Conservation (phyloP, 139 green algal genomes). For the Pleodorina starrii region DNA sequence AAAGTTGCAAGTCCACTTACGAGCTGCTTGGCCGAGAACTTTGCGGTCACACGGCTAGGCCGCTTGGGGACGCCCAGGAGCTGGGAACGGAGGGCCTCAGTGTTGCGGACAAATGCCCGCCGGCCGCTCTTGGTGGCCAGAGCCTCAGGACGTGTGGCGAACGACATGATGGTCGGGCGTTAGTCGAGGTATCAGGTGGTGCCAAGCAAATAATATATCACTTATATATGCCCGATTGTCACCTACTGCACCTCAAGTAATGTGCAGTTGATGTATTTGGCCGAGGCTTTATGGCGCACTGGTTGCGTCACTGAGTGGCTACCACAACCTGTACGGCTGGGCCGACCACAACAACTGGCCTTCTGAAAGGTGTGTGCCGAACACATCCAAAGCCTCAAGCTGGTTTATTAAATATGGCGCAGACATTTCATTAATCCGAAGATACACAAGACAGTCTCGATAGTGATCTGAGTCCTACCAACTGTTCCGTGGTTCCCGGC, state of each 20-base stretch:
- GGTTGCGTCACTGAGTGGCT: slow-evolving; percentile 22
- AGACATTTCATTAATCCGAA: too few relatives aligned
- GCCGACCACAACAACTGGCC: too few relatives aligned
- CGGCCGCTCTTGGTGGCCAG: slow-evolving; percentile 39
- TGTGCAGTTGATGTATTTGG: neutral
- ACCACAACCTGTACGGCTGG: neutral
- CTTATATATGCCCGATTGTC: neutral
- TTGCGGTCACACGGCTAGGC: slow-evolving; percentile 22
- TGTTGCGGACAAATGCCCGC: slow-evolving; percentile 35
- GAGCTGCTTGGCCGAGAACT: slow-evolving; percentile 35
- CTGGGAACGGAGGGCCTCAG: slow-evolving; percentile 38
- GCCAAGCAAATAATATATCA: neutral
- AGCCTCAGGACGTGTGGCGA: neutral
- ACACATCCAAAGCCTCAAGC: too few relatives aligned
- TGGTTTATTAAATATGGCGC: too few relatives aligned
- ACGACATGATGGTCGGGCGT: neutral
- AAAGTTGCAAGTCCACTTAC: too few relatives aligned
- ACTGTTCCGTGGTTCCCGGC: too few relatives aligned
- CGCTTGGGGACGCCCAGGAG: slow-evolving; percentile 47
- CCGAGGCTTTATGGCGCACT: slow-evolving; percentile 18
- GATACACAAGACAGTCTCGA: too few relatives aligned
- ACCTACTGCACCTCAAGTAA: neutral
- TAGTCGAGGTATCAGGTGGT: neutral
- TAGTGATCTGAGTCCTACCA: too few relatives aligned
- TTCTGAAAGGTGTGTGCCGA: too few relatives aligned